Conservation (phyloP, 192 early-diverging fungal species). For the Diversispora eburnea region DNA sequence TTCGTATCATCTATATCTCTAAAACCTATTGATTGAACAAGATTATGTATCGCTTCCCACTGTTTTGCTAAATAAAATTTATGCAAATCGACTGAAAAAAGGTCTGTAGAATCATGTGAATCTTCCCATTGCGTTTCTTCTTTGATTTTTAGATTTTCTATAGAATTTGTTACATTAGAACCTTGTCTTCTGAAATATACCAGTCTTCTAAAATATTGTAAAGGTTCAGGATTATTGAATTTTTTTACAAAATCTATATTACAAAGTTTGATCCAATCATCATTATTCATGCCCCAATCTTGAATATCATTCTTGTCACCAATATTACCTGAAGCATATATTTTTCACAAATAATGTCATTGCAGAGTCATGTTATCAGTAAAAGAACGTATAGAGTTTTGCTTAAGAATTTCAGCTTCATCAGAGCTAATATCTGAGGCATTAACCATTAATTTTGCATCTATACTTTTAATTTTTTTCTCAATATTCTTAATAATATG, state of each 20-base stretch:
- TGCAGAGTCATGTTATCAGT: background rate
- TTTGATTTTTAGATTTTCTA: constrained; percentile 23
- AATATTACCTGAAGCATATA: constrained; percentile 19
- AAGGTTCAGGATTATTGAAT: constrained; percentile 23
- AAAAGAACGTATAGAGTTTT: constrained; percentile 22
- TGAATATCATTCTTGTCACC: constrained; percentile 1
- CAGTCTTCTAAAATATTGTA: constrained; percentile 14
- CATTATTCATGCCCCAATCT: no score
- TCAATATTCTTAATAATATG: constrained; percentile 21
- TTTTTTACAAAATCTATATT: constrained; percentile 10
- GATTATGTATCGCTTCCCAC: constrained; percentile 13
- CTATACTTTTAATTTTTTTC: constrained; percentile 20
- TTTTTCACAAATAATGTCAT: constrained; percentile 8
- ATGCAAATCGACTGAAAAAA: no score
- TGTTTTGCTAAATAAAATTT: constrained; percentile 22
- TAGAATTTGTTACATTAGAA: constrained; percentile 19
- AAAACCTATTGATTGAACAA: constrained; percentile 19
- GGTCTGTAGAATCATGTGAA: no score
- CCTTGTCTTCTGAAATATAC: no score
- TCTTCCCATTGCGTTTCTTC: no score
- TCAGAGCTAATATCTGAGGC: constrained; percentile 13
- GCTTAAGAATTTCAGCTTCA: constrained; percentile 21
- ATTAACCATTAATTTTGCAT: constrained; percentile 14
- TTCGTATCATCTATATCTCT: no score
- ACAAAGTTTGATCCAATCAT: constrained; percentile 14